These are phyloP conservation scores for Penicillium verhagenii DNA, from an alignment of 495 filamentous ascomycete species.

Conservation along the genomic window DNA sequence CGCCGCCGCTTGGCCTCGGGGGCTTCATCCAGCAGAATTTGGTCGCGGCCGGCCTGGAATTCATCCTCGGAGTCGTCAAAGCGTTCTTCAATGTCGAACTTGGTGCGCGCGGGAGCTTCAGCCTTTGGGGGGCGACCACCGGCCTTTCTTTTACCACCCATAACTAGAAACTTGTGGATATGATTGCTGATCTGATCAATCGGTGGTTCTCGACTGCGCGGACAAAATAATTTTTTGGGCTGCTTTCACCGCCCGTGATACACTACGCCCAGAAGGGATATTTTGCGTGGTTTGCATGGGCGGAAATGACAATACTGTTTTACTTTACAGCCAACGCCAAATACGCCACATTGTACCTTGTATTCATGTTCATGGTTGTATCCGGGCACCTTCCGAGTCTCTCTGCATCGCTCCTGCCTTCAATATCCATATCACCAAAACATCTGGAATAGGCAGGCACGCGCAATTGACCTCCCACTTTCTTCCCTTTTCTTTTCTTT, in stretches of 20 bases:
- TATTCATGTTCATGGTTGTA: constrained; percentile 5
- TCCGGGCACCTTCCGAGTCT: neutral
- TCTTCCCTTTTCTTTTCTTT: constrained; percentile 14
- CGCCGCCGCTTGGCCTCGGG: constrained; percentile 74
- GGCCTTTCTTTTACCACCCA: constrained; percentile 83
- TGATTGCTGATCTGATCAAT: neutral
- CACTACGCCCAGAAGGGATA: constrained; percentile 17
- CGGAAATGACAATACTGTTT: constrained; percentile 13
- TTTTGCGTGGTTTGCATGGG: constrained; percentile 26
- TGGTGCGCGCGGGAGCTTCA: constrained; percentile 37
- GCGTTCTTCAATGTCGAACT: constrained; percentile 66
- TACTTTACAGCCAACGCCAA: constrained; percentile 2
- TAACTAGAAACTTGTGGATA: constrained; percentile 33
- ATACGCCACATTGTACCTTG: neutral
- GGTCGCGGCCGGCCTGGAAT: constrained; percentile 79
- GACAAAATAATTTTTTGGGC: constrained; percentile 41
- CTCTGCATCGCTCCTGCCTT: constrained; percentile 13
- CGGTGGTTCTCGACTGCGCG: constrained; percentile 16
- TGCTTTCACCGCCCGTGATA: constrained; percentile 28
- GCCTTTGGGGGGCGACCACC: constrained; percentile 52
- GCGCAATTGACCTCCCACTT: neutral
- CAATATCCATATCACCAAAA: neutral
- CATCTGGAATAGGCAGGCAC: constrained; percentile 5
- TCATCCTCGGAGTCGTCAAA: constrained; percentile 92
- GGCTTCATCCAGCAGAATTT: constrained; percentile 77